A percentile compares a stretch with the other conserved stretches of the same genome.
These are phyloP conservation scores for Neopestalotiopsis sp. DNA, from an alignment of 2,329 filamentous ascomycete species.

Conservation along the genomic window DNA sequence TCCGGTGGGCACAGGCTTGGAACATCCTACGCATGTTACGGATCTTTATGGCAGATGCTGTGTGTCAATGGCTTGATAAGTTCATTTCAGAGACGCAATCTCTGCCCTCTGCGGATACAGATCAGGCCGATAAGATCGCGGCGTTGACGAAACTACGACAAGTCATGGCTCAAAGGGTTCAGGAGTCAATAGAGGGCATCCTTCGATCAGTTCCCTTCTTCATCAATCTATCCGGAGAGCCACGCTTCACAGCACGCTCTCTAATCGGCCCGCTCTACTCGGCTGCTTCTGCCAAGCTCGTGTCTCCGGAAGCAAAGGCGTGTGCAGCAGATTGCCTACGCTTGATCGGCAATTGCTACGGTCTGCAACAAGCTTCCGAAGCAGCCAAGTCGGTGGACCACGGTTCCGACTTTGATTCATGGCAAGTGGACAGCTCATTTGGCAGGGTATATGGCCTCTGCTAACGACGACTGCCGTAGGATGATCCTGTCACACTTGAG, in stretches of 20 bases:
- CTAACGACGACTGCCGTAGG: not conserved
- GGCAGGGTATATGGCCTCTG: not conserved
- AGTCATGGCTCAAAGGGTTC: not conserved
- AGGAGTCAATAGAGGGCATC: not conserved
- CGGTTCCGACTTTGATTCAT: conserved; percentile 1
- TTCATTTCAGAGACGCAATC: not conserved
- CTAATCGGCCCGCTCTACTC: not conserved
- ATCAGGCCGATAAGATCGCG: not conserved
- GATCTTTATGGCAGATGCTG: not conserved
- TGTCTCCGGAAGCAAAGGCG: not conserved
- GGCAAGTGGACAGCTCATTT: not conserved
- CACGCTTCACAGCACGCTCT: not conserved
- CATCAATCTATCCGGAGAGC: not conserved
- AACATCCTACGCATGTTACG: not conserved
- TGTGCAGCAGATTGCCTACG: not conserved
- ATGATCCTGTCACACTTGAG: not conserved
- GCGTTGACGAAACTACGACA: not conserved
- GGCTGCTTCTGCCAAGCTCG: not conserved
- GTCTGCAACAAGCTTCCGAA: not conserved
- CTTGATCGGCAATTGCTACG: not conserved
- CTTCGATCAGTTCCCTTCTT: not conserved
- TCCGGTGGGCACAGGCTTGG: not conserved
- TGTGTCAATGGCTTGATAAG: not conserved
- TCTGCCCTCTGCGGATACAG: not conserved
- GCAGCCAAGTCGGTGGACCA: not conserved